Evolutionary conservation across 345 rosid species (phyloP).

Genomic region (Trapa bicornis): DNA sequence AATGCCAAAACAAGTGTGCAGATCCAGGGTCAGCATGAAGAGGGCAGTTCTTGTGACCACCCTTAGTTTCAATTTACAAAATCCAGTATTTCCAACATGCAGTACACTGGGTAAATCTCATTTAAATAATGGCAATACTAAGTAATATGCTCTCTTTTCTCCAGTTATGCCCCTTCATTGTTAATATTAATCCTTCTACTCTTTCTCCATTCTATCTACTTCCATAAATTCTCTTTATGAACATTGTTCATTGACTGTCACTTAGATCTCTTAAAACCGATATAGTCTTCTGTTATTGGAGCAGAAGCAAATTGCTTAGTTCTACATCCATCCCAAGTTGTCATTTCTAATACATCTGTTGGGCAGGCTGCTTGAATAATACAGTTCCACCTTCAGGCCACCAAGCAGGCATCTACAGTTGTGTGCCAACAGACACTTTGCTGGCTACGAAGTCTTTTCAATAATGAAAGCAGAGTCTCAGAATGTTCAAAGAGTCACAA

Average conservation of each 20-base stretch:
- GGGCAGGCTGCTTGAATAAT: background rate
- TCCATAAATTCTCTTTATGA: background rate
- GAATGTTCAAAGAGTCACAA: background rate
- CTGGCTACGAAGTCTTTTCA: background rate
- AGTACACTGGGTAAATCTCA: background rate
- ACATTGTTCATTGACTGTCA: background rate
- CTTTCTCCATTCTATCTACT: background rate
- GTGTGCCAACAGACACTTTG: too few relatives aligned
- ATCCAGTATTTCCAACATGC: background rate
- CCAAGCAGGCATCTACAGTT: background rate
- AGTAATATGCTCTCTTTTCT: background rate
- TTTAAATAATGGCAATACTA: background rate
- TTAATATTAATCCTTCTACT: background rate
- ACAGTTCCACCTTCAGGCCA: background rate
- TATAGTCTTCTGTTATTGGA: too few relatives aligned
- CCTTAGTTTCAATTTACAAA: too few relatives aligned
- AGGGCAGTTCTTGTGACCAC: background rate
- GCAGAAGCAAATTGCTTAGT: too few relatives aligned
- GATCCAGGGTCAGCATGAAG: background rate
- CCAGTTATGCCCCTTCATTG: background rate
- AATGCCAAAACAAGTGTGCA: background rate
- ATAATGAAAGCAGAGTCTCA: background rate
- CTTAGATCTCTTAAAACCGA: background rate
- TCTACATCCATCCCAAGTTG: too few relatives aligned
- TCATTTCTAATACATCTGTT: too few relatives aligned